Percentiles rank a stretch among this genome's conserved stretches.
phyloP scores from a whole-genome alignment of 2,329 filamentous ascomycete species.

The Apiospora malaysiana region DNA sequence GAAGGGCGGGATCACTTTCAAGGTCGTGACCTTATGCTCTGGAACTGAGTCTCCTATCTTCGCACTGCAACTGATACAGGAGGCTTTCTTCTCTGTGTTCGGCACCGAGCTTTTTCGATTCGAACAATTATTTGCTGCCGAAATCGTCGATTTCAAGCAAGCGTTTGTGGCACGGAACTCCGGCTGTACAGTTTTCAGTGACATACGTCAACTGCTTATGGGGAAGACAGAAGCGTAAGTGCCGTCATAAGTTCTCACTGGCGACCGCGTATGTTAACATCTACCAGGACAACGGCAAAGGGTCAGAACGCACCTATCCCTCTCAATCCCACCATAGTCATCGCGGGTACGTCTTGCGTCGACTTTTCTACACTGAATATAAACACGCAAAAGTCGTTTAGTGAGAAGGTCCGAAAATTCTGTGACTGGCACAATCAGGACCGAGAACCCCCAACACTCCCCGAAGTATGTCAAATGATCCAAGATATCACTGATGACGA shows the following conservation, averaged over 20 bases:
- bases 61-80: conserved; percentile 62
- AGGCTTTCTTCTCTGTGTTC: conserved; percentile 39
- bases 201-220: conserved; percentile 56
- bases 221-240: conserved; percentile 49
- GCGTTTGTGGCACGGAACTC: conserved; percentile 69
- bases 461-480: conserved; percentile 36
- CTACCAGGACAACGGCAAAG: conserved; percentile 67
- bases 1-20: conserved; percentile 38
- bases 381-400: conserved; percentile 50
- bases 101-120: conserved; percentile 45
- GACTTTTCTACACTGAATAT: conserved; percentile 73
- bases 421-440: too few species aligned
- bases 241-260: conserved; percentile 20
- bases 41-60: conserved; percentile 79
- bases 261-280: background rate
- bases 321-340: conserved; percentile 63
- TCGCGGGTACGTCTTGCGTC: conserved; percentile 78
- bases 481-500: conserved; percentile 56
- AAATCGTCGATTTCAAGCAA: conserved; percentile 69
- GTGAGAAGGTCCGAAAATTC: conserved; percentile 56
- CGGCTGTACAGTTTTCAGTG: conserved; percentile 59
- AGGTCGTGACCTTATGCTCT: conserved; percentile 77
- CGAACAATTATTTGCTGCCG: conserved; percentile 65
- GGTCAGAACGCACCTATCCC: conserved; percentile 65
- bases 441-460: background rate